Conservation (phyloP, 2,329 filamentous ascomycete genomes). For the Fusarium buxicola region DNA sequence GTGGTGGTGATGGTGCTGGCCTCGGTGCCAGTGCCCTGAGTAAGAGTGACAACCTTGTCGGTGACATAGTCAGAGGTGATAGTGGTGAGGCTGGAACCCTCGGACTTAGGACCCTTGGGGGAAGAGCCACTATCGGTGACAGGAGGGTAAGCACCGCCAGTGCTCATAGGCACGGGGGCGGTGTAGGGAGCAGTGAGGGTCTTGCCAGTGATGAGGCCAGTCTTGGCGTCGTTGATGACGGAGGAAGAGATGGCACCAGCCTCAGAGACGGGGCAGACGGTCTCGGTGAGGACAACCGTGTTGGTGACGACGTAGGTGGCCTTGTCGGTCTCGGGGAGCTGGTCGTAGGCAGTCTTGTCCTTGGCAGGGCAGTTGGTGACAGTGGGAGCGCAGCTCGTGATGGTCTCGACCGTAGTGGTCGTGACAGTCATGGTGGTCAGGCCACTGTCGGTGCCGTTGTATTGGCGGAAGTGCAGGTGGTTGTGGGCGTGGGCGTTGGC, state of each 20-base stretch:
- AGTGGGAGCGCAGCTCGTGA: constrained; percentile 68
- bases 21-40: constrained; percentile 48
- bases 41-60: constrained; percentile 52
- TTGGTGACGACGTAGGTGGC: constrained; percentile 52
- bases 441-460: constrained; percentile 46
- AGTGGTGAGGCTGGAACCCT: constrained; percentile 34
- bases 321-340: constrained; percentile 52
- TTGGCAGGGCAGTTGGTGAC: constrained; percentile 66
- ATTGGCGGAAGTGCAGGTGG: constrained; percentile 49
- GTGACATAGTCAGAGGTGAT: constrained; percentile 47
- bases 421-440: constrained; percentile 61
- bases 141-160: constrained; percentile 52
- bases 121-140: constrained; percentile 25
- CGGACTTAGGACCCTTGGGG: constrained; percentile 5
- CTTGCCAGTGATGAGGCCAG: constrained; percentile 53
- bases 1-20: constrained; percentile 56
- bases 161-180: constrained; percentile 42
- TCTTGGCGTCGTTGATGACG: constrained; percentile 51
- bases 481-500: constrained; percentile 55
- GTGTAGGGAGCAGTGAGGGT: constrained; percentile 42
- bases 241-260: constrained; percentile 56
- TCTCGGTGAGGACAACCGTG: constrained; percentile 54
- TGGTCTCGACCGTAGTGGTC: constrained; percentile 66
- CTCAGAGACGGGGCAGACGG: constrained; percentile 60
- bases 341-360: constrained; percentile 48